phyloP scores from a whole-genome alignment of 2,329 filamentous ascomycete genomes.

The Aciculosporium take region DNA sequence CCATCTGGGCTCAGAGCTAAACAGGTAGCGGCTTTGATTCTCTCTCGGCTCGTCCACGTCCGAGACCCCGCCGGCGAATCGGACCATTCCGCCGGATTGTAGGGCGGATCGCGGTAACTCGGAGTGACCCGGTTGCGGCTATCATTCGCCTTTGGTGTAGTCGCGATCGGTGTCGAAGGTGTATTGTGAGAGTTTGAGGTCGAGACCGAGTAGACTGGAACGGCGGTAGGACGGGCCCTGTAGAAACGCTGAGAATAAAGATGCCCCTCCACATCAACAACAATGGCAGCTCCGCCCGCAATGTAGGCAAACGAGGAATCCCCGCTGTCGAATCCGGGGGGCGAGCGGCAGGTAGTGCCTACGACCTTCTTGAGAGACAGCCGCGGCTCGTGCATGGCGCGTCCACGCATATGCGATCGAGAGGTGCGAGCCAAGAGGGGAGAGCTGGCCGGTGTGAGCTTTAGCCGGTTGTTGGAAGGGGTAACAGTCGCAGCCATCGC shows the following conservation, averaged over 20 bases:
- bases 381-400: constrained; percentile 35
- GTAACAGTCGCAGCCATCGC: constrained; percentile 38
- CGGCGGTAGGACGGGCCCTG: constrained; percentile 64
- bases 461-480: constrained; percentile 44
- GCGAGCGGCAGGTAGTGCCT: constrained; percentile 73
- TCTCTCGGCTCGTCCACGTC: constrained; percentile 77
- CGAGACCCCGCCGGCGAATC: constrained; percentile 50
- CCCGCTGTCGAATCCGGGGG: constrained; percentile 75
- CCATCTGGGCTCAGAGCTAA: constrained; percentile 79
- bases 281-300: constrained; percentile 83
- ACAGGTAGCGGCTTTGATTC: constrained; percentile 88
- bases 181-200: constrained; percentile 36
- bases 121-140: constrained; percentile 42
- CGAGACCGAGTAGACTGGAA: constrained; percentile 47
- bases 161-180: constrained; percentile 32
- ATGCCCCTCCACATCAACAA: constrained; percentile 63
- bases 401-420: constrained; percentile 46
- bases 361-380: constrained; percentile 73
- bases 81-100: constrained; percentile 33
- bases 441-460: constrained; percentile 64
- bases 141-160: constrained; percentile 48
- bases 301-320: constrained; percentile 75
- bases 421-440: constrained; percentile 49
- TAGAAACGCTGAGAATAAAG: constrained; percentile 71
- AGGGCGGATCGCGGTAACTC: constrained; percentile 32